Base-by-base conservation (phyloP, 768 basidiomycete genomes). In the Lyophyllum semitale region DNA sequence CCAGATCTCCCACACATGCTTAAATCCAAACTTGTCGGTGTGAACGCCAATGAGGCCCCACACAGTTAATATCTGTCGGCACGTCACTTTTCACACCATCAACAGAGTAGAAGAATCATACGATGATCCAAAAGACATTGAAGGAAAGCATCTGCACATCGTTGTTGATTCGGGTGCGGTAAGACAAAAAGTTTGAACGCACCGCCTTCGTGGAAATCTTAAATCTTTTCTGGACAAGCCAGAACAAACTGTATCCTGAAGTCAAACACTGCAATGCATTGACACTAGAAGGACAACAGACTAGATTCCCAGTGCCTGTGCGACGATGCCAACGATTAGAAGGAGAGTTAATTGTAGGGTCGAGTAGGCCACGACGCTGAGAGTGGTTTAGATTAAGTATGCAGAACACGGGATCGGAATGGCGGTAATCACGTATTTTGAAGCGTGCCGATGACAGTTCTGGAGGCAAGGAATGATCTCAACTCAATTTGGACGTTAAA, bases 1-100 rank as follows among this genome's bases (percentile, higher is more conserved):
- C 85, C 88, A 89, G 27, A 89, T 83, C 67, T 91, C 90, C 89
- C 89, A 91, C 55, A 85, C 81, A 63, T 91, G 86, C 68, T 93
- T 89, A 73, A 91, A 91, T 12, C 89, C 89, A 63, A 93, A 86
- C 42, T 80, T 84, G 62, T 82, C 68, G 15, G 88, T 88, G 60
- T 85, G 85, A 1, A 91, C 79, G n/a, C 89, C 89, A 59, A 87
- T 82, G 23, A 91, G 80, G 35, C 89, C 89, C 89, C 89, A 91
- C 4, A 85, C 61, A 9, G 84, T 87, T 44, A 89, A 67, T 20
- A 88, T 68, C 85, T 87, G 35, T 4, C 9, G 20, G 8, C 25
- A 29, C 6, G 23, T 33, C 18, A 32, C 11, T 20, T 40, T 41
- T 42, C 42, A 50, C 15, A 25, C 22, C 22, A 25, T 22, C 17